Evolutionary conservation across 805 yeast species (phyloP).

Genomic region (Pichia ethanolica): DNA sequence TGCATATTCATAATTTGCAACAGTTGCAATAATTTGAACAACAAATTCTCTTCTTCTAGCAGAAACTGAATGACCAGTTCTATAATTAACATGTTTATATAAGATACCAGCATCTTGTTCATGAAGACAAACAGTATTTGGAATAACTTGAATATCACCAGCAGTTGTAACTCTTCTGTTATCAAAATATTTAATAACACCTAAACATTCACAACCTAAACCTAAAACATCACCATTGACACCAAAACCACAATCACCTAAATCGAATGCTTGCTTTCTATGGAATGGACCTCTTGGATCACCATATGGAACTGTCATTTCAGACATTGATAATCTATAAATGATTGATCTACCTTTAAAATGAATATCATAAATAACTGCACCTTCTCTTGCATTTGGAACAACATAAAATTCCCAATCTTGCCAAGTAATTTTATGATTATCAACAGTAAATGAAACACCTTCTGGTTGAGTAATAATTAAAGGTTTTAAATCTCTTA

Average conservation of each 20-base stretch:
- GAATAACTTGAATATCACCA: conserved; percentile 57
- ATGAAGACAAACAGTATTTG: conserved; percentile 73
- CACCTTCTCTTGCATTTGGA: conserved; percentile 70
- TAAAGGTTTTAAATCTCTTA: conserved; percentile 62
- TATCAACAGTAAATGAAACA: conserved; percentile 55
- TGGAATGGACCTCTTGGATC: conserved; percentile 80
- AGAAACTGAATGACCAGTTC: conserved; percentile 63
- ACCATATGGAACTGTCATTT: conserved; percentile 86
- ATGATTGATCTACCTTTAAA: conserved; percentile 72
- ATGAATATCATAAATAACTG: conserved; percentile 61
- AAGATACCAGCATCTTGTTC: conserved; percentile 72
- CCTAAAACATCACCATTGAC: conserved; percentile 57
- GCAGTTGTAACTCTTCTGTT: conserved; percentile 46
- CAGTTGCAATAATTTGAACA: conserved; percentile 75
- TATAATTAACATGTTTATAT: conserved; percentile 74
- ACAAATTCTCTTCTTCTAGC: conserved; percentile 75
- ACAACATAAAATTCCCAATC: conserved; percentile 75
- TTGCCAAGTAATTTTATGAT: conserved; percentile 66
- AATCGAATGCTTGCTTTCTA: conserved; percentile 80
- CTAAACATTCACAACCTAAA: conserved; percentile 79
- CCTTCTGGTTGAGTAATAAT: conserved; percentile 73
- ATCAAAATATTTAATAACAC: conserved; percentile 69
- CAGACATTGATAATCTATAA: conserved; percentile 67
- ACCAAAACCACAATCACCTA: conserved; percentile 84
- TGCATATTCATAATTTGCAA: conserved; percentile 77